Conservation (phyloP, 768 basidiomycete genomes). For the Collybia sordida region DNA sequence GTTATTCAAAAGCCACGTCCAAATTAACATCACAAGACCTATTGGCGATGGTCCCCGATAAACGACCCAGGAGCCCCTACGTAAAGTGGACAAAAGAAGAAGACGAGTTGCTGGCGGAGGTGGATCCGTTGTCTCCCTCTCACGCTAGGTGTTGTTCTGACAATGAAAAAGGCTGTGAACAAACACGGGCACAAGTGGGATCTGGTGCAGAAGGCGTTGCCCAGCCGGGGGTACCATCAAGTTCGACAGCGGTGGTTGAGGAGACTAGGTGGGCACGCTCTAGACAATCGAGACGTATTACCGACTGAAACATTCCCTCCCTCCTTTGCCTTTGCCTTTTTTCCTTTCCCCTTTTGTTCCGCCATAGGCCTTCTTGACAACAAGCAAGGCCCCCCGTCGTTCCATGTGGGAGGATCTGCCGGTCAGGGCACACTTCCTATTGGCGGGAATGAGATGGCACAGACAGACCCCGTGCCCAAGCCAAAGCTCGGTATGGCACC, state of each 20-base stretch:
- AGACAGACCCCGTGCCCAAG: slow-evolving; percentile 27
- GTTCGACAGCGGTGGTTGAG: slow-evolving; percentile 43
- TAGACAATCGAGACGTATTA: background rate
- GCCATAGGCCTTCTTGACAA: slow-evolving; percentile 34
- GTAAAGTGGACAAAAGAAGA: background rate
- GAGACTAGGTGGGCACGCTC: slow-evolving; percentile 26
- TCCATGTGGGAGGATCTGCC: slow-evolving; percentile 23
- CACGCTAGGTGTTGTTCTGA: too few species aligned
- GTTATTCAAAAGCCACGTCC: background rate
- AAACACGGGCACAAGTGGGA: slow-evolving; percentile 29
- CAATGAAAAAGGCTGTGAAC: slow-evolving; percentile 6
- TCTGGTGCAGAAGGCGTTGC: slow-evolving; percentile 36
- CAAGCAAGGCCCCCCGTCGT: slow-evolving; percentile 31
- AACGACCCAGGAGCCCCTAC: background rate
- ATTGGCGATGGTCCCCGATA: background rate
- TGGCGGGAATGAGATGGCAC: background rate
- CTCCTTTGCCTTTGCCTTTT: background rate
- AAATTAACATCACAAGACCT: background rate
- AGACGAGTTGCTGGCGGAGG: slow-evolving; percentile 3
- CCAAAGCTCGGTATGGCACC: slow-evolving; percentile 36
- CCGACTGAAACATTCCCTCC: background rate
- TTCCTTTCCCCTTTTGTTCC: too few species aligned
- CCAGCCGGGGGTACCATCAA: slow-evolving; percentile 36
- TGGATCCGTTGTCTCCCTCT: background rate
- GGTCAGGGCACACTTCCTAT: slow-evolving; percentile 7